These are phyloP conservation scores for Zygoascus flipseniorum DNA, from an alignment of 805 yeast genomes.

Conservation along the genomic window DNA sequence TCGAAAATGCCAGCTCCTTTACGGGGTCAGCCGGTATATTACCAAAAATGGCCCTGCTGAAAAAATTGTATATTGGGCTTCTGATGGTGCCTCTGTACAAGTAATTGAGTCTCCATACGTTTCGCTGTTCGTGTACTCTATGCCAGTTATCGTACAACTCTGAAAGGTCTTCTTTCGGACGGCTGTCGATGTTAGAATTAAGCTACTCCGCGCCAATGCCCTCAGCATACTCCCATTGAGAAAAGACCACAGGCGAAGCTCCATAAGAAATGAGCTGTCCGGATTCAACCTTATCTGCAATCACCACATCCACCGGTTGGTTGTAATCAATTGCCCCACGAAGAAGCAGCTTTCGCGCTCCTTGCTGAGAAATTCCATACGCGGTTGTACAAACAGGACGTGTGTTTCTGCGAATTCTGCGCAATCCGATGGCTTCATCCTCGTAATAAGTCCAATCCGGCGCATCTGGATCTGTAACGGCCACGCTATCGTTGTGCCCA, in stretches of 20 bases:
- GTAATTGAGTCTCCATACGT: slow-evolving; percentile 7
- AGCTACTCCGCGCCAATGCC: slow-evolving; percentile 7
- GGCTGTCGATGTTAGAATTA: slow-evolving; percentile 7
- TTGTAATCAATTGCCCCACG: slow-evolving; percentile 8
- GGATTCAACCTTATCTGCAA: slow-evolving; percentile 1
- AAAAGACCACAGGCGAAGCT: slow-evolving; percentile 7
- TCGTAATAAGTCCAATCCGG: background rate
- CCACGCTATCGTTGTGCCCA: background rate
- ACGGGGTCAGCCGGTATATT: background rate
- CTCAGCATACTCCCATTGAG: slow-evolving; percentile 8
- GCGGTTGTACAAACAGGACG: slow-evolving; percentile 8
- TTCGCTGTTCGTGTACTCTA: slow-evolving; percentile 5
- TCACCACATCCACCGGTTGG: slow-evolving; percentile 9
- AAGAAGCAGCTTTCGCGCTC: slow-evolving; percentile 11
- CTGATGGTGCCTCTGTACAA: background rate
- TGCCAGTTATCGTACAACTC: slow-evolving; percentile 5
- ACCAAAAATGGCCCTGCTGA: background rate
- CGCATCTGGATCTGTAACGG: slow-evolving; percentile 5
- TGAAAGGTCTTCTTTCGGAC: background rate
- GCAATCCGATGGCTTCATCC: slow-evolving; percentile 1
- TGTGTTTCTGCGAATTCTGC: slow-evolving; percentile 6
- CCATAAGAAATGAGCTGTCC: slow-evolving; percentile 5
- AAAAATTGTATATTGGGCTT: background rate
- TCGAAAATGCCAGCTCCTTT: background rate
- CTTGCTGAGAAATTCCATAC: slow-evolving; percentile 7